Conservation (phyloP, 805 yeast species). For the Brettanomyces nanus region DNA sequence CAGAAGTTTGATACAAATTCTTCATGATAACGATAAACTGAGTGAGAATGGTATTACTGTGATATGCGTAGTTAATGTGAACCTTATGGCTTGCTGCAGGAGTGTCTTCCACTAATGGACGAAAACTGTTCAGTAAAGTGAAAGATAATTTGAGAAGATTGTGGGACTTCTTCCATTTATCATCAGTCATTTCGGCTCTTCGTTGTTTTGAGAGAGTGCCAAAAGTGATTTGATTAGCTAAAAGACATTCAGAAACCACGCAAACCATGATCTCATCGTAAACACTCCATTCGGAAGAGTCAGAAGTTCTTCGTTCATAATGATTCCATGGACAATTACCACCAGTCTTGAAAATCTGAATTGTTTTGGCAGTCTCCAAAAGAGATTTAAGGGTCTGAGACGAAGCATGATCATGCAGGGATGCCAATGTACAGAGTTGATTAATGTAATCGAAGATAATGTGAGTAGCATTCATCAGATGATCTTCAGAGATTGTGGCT, state of each 20-base stretch:
- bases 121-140: conserved; percentile 12
- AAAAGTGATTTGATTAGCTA: conserved; percentile 12
- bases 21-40: conserved; percentile 20
- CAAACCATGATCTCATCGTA: conserved; percentile 19
- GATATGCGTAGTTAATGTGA: conserved; percentile 10
- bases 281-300: conserved; percentile 12
- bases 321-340: conserved; percentile 14
- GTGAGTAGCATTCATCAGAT: conserved; percentile 19
- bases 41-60: conserved; percentile 12
- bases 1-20: conserved; percentile 12
- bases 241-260: conserved; percentile 12
- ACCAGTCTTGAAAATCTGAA: conserved; percentile 5
- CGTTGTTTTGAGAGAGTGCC: conserved; percentile 8
- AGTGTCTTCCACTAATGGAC: conserved; percentile 4
- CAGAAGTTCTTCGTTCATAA: conserved; percentile 2
- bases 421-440: conserved; percentile 10
- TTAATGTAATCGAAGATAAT: conserved; percentile 19
- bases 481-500: conserved; percentile 8
- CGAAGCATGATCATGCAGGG: not conserved
- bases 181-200: conserved; percentile 2
- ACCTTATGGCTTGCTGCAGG: conserved; percentile 5
- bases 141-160: conserved; percentile 17
- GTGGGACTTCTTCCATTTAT: conserved; percentile 17
- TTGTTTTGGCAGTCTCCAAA: conserved; percentile 5
- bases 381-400: conserved; percentile 7